Percentiles rank a stretch among this genome's conserved stretches.
These are phyloP conservation scores for Rhizodiscina lignyota DNA, from an alignment of 495 filamentous ascomycete species.

Conservation along the genomic window DNA sequence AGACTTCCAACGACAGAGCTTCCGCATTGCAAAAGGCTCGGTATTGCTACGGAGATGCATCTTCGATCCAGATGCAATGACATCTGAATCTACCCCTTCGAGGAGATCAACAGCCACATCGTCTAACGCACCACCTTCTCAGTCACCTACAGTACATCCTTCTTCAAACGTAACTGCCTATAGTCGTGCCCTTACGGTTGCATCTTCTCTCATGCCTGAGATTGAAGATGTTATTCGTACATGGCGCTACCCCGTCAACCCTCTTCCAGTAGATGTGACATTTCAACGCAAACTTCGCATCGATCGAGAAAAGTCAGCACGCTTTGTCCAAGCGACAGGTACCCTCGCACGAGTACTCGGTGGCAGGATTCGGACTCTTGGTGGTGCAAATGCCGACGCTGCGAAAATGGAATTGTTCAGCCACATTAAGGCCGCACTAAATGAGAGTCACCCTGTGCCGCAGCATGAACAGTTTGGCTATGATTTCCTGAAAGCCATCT, in stretches of 20 bases:
- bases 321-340: slow-evolving; percentile 55
- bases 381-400: no score
- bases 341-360: slow-evolving; percentile 35
- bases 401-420: no score
- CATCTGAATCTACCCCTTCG: no score
- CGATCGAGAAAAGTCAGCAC: slow-evolving; percentile 39
- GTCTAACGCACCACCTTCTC: no score
- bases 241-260: slow-evolving; percentile 46
- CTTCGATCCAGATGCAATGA: no score
- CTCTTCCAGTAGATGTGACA: slow-evolving; percentile 30
- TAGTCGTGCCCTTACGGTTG: slow-evolving; percentile 28
- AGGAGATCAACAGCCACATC: no score
- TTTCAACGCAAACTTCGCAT: slow-evolving; percentile 40
- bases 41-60: slow-evolving; percentile 41
- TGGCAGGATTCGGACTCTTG: no score
- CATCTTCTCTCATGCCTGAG: slow-evolving; percentile 30
- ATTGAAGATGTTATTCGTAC: slow-evolving; percentile 38
- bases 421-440: no score
- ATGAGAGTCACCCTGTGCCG: no score
- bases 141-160: no score
- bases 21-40: slow-evolving; percentile 36
- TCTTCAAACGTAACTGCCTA: no score
- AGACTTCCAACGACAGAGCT: slow-evolving; percentile 33
- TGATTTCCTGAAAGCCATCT: slow-evolving; percentile 47
- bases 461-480: slow-evolving; percentile 37